Base-by-base conservation (phyloP, 768 basidiomycete genomes). In the Pulveroboletus sp. region DNA sequence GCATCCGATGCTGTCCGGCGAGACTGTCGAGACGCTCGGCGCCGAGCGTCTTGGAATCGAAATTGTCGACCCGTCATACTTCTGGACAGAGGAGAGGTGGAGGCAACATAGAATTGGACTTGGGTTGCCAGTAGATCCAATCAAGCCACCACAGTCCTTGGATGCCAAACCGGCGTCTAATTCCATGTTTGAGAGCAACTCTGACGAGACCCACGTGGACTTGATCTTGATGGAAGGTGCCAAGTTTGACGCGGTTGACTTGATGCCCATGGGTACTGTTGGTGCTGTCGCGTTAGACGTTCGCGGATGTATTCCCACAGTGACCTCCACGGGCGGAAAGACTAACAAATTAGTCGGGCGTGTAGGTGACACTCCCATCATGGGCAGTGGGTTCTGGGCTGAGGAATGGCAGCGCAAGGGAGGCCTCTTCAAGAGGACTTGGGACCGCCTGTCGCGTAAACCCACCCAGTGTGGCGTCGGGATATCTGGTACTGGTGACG, bases 281-380 rank as follows among this genome's bases (percentile, higher is more conserved):
- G 90, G 90, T 17, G 90, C 90, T 1, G 88, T 93, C 8, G 89
- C 86, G 5, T 71, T 92, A 27, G 90, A 92, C 61, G 57, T 75
- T 6, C 71, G 80, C 20, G 89, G 89, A 0, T 89, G 88, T 59
- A 82, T 92, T 50, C 79, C 83, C 1, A 69, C 75, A 3, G 70
- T 83, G 16, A 92, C 90, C 1, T 90, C 89, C 1, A 93, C 89
- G 0, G 90, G 90, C 30, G 89, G 90, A 1, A 73, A 71, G 40
- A 92, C 88, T 31, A 93, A 93, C 68, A 93, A 93, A 64, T 74
- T 89, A 9, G 84, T 82, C 16, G 89, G 89, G 7, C 76, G 89
- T 5, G 72, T 92, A n/a, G 89, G 89, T 4, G 90, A 91, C 58
- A 92, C 90, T 1, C 89, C 89, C 0, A 64, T 76, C 24, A 83